Percentiles rank a stretch among this genome's conserved stretches.
Conservation (phyloP, 169 alveolate species). For the Plasmodium coatneyi region DNA sequence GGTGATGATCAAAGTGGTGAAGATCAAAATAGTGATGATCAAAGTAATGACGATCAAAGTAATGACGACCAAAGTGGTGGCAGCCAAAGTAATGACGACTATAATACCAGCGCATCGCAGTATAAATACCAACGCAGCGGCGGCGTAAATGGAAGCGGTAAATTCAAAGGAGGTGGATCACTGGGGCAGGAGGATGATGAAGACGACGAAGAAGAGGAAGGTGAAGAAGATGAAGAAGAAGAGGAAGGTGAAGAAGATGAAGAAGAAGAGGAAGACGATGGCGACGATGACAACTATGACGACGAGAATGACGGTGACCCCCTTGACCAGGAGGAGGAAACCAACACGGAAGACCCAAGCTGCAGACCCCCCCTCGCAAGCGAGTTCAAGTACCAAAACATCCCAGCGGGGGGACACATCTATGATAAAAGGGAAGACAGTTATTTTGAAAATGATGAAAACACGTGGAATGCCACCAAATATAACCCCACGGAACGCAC, state of each 20-base stretch:
- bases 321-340: not conserved
- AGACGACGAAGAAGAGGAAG: not conserved
- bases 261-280: not conserved
- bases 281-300: not conserved
- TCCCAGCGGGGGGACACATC: not conserved
- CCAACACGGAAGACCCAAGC: not conserved
- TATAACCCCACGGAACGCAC: not conserved
- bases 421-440: conserved; percentile 27
- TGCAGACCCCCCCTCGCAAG: not conserved
- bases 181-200: not conserved
- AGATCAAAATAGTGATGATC: not conserved
- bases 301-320: not conserved
- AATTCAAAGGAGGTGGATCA: not conserved
- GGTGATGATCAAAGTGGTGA: not conserved
- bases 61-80: not conserved
- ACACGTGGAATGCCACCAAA: not conserved
- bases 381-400: not conserved
- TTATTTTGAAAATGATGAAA: conserved; percentile 37
- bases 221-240: not conserved
- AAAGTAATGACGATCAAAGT: not conserved
- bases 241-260: not conserved
- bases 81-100: not conserved
- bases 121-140: not conserved
- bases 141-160: not conserved
- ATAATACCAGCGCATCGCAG: not conserved